Evolutionary conservation across 1,284 basidiomycete genomes (phyloP).

Genomic region (Phellopilus nigrolimitatus): DNA sequence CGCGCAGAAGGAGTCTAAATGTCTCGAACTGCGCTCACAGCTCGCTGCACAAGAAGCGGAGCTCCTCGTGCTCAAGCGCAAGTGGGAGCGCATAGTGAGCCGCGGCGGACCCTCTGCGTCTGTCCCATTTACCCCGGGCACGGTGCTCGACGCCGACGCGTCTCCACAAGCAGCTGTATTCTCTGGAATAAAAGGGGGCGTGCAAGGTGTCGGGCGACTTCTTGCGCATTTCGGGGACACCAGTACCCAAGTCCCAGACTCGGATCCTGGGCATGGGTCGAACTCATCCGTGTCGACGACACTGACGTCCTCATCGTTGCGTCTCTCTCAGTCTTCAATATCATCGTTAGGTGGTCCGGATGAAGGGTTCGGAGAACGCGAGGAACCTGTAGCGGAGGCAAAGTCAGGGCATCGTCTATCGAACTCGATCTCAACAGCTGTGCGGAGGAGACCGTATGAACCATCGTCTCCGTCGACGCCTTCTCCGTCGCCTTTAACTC

Average conservation of each 20-base stretch:
- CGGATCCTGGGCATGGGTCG: constrained; percentile 22
- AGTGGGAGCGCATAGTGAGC: constrained; percentile 74
- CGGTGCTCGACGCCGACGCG: constrained; percentile 4
- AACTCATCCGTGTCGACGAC: constrained; percentile 31
- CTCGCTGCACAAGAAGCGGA: constrained; percentile 66
- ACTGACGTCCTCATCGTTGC: constrained; percentile 26
- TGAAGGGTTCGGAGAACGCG: constrained; percentile 1
- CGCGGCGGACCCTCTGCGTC: constrained; percentile 35
- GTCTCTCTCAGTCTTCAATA: constrained; percentile 39
- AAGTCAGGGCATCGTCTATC: background rate
- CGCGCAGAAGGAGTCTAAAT: constrained; percentile 78
- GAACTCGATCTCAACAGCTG: constrained; percentile 5
- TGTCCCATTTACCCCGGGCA: constrained; percentile 22
- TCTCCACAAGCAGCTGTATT: constrained; percentile 34
- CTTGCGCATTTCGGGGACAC: constrained; percentile 40
- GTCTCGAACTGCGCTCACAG: constrained; percentile 70
- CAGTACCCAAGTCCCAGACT: constrained; percentile 23
- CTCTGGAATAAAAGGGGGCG: constrained; percentile 61
- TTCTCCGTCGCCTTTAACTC: background rate
- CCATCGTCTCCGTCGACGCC: constrained; percentile 4
- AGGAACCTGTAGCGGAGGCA: background rate
- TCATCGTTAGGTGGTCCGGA: constrained; percentile 23
- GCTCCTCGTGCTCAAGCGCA: constrained; percentile 65
- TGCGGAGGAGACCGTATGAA: constrained; percentile 13
- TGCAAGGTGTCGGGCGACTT: constrained; percentile 51